Evolutionary conservation across 2,329 filamentous ascomycete species (phyloP).

Genomic region (Talaromyces atroroseus): DNA sequence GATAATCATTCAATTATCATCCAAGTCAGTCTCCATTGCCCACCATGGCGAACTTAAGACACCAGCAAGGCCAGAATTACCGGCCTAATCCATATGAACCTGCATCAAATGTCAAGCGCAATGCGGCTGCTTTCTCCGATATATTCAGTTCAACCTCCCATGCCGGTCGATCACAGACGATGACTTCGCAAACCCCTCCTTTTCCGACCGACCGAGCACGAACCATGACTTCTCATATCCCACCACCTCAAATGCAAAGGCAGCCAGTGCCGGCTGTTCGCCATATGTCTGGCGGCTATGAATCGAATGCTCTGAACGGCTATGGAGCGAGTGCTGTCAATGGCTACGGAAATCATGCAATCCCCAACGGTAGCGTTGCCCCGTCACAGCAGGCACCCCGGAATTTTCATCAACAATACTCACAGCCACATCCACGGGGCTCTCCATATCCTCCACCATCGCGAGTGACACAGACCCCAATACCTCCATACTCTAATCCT

Average conservation of each 20-base stretch:
- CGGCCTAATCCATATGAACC: slow-evolving; percentile 49
- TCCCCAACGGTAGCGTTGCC: slow-evolving; percentile 4
- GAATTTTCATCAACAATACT: slow-evolving; percentile 56
- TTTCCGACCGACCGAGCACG: slow-evolving; percentile 65
- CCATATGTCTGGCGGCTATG: slow-evolving; percentile 41
- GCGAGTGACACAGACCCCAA: slow-evolving; percentile 53
- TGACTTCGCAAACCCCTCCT: slow-evolving; percentile 71
- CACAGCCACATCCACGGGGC: too few species aligned
- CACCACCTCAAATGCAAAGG: slow-evolving; percentile 41
- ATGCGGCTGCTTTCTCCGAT: slow-evolving; percentile 90
- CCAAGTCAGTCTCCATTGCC: neutral
- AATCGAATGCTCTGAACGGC: neutral
- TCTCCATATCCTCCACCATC: slow-evolving; percentile 68
- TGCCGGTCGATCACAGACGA: slow-evolving; percentile 86
- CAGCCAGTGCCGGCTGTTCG: slow-evolving; percentile 35
- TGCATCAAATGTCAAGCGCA: slow-evolving; percentile 59
- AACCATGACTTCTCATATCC: slow-evolving; percentile 62
- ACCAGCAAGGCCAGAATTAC: slow-evolving; percentile 58
- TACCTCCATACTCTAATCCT: slow-evolving; percentile 55
- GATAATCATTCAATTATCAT: slow-evolving; percentile 8
- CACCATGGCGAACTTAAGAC: slow-evolving; percentile 58
- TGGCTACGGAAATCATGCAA: slow-evolving; percentile 34
- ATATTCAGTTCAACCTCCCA: slow-evolving; percentile 88
- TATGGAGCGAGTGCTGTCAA: slow-evolving; percentile 36
- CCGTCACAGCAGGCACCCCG: slow-evolving; percentile 36